These are phyloP conservation scores for Penicillium turbatum DNA, from an alignment of 495 filamentous ascomycete species.

Conservation along the genomic window DNA sequence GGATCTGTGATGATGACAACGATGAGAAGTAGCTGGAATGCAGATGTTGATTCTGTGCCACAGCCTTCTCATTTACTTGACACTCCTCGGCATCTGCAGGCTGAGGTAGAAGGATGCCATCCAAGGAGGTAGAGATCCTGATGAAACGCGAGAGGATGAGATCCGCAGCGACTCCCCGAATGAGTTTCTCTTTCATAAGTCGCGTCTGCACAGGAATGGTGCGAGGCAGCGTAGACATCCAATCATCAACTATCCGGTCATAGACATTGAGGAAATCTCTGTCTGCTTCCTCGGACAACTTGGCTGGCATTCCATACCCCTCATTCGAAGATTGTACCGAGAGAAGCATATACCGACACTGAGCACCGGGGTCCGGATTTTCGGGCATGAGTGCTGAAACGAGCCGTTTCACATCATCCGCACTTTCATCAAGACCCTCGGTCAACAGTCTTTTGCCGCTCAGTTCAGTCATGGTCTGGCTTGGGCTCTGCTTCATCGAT, in stretches of 20 bases:
- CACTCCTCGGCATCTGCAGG: neutral
- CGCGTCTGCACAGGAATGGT: conserved; percentile 36
- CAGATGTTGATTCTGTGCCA: conserved; percentile 1
- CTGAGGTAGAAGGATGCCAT: neutral
- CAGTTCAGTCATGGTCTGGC: conserved; percentile 34
- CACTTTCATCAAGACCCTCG: conserved; percentile 36
- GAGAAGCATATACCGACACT: conserved; percentile 18
- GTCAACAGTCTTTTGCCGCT: conserved; percentile 19
- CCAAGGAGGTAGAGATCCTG: conserved; percentile 11
- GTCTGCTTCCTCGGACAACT: conserved; percentile 1
- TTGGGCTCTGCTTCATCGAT: neutral
- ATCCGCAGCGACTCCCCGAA: conserved; percentile 39
- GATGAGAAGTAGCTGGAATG: neutral
- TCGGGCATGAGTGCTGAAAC: conserved; percentile 15
- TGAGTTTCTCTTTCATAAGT: conserved; percentile 38
- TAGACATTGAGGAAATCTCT: conserved; percentile 33
- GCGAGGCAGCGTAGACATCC: conserved; percentile 34
- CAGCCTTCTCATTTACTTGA: neutral
- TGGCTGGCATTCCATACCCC: conserved; percentile 6
- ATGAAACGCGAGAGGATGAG: conserved; percentile 35
- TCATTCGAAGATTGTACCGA: conserved; percentile 11
- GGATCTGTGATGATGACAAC: conserved; percentile 14
- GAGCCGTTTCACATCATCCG: conserved; percentile 24
- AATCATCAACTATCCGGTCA: conserved; percentile 37
- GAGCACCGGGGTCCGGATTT: neutral